Percentiles rank a stretch among this genome's conserved stretches.
These are phyloP conservation scores for Bremia lactucae DNA, from an alignment of 352 stramenopile species.

Conservation along the genomic window DNA sequence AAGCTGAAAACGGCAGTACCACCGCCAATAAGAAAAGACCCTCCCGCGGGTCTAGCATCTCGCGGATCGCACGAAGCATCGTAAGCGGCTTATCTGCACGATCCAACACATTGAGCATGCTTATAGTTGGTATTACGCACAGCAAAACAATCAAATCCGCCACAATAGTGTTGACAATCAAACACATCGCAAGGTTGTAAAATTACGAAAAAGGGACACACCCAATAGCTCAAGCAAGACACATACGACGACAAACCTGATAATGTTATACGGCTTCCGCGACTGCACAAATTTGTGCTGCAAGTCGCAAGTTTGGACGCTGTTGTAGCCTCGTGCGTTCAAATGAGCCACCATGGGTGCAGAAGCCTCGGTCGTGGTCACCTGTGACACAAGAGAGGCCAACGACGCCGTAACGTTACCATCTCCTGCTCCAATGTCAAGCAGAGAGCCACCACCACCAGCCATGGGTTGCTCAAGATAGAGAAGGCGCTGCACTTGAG, in stretches of 20 bases:
- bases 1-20: constrained; percentile 70
- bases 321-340: constrained; percentile 69
- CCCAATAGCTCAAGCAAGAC: constrained; percentile 1
- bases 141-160: constrained; percentile 4
- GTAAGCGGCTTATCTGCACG: constrained; percentile 70
- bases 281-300: constrained; percentile 55
- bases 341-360: constrained; percentile 68
- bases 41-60: constrained; percentile 59
- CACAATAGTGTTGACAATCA: constrained; percentile 15
- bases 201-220: constrained; percentile 15
- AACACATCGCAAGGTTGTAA: constrained; percentile 17
- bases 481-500: constrained; percentile 60
- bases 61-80: constrained; percentile 64
- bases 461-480: constrained; percentile 30
- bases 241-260: constrained; percentile 48
- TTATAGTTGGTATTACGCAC: constrained; percentile 8
- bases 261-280: constrained; percentile 64
- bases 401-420: constrained; percentile 73
- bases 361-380: constrained; percentile 69
- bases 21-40: constrained; percentile 70
- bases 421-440: constrained; percentile 78
- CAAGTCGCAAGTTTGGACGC: constrained; percentile 59
- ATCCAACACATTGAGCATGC: constrained; percentile 76
- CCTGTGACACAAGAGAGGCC: constrained; percentile 59
- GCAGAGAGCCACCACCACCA: constrained; percentile 27